Evolutionary conservation across 1,284 basidiomycete genomes (phyloP), one percentile per base, ranked within the genome.

Genomic region (Coriolopsis trogii): DNA sequence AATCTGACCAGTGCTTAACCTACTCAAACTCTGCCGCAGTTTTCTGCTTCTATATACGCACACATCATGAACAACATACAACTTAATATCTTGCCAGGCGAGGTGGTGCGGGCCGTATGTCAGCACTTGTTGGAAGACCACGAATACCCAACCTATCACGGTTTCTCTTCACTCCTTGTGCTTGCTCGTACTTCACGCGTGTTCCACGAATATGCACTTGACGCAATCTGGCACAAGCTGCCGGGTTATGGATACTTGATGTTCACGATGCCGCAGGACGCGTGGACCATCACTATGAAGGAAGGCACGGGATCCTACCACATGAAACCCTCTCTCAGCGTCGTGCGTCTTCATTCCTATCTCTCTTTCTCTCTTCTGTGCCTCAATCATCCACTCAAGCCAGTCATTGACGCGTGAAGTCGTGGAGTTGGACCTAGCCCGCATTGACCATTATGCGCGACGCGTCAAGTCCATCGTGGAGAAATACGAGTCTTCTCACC

Each of bases 141-240:
- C 21, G 38, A 37, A 13, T 37, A 16, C 9, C 18, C n/a, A 9
- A 24, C 18, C 10, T 31, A 23, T 15, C 10, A 10, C 10, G 31
- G 44, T 20, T n/a, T 51, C n/a, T 24, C 16, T 12, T 20, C 25
- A 16, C 12, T 53, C 25, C 24, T 46, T n/a, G n/a, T 37, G 4
- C 49, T 51, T 8, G 46, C 49, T 18, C 26, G 38, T 12, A 56
- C 49, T 4, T 45, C 54, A 6, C 46, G 42, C 2, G 31, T 20
- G 12, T 43, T 55, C 3, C 49, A 51, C 34, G 46, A 51, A 16
- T 34, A 48, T 10, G 53, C 53, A 3, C n/a, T 44, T 15, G 31
- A 51, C 30, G 38, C 38, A 2, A 16, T 55, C 15, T 55, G 53
- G 53, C 9, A 49, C 12, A 55, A 41, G 3, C 16, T 55, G 3